These are phyloP conservation scores for Melaleuca quinquenervia DNA, from an alignment of 345 rosid genomes.

Conservation along the genomic window DNA sequence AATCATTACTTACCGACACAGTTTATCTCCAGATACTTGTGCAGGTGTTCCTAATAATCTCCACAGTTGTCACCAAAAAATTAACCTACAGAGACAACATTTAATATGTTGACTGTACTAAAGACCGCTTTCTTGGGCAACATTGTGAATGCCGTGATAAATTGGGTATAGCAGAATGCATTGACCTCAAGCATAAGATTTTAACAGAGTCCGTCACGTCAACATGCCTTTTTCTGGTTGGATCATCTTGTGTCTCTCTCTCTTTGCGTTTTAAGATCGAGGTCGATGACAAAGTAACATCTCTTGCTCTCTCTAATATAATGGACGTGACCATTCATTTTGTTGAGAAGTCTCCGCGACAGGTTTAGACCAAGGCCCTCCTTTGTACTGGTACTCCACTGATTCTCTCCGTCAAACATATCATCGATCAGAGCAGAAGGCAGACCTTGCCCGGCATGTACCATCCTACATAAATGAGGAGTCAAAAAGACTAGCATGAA, in stretches of 20 bases:
- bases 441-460: conserved; percentile 64
- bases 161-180: background rate
- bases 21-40: background rate
- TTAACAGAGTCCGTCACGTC: background rate
- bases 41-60: background rate
- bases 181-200: background rate
- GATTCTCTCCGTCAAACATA: conserved; percentile 40
- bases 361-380: conserved; percentile 24
- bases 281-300: conserved; percentile 21
- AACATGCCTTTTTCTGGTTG: background rate
- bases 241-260: conserved; percentile 1
- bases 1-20: background rate
- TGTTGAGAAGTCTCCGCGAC: conserved; percentile 21
- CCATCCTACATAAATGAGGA: conserved; percentile 35
- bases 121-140: background rate
- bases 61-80: background rate
- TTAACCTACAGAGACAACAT: background rate
- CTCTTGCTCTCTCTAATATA: conserved; percentile 18
- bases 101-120: background rate
- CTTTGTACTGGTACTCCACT: conserved; percentile 6
- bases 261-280: conserved; percentile 10
- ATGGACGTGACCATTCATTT: conserved; percentile 24
- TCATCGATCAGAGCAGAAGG: conserved; percentile 50
- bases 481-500: background rate
- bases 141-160: background rate